Conservation (phyloP, 2,329 filamentous ascomycete genomes). For the Aureobasidium pullulans region DNA sequence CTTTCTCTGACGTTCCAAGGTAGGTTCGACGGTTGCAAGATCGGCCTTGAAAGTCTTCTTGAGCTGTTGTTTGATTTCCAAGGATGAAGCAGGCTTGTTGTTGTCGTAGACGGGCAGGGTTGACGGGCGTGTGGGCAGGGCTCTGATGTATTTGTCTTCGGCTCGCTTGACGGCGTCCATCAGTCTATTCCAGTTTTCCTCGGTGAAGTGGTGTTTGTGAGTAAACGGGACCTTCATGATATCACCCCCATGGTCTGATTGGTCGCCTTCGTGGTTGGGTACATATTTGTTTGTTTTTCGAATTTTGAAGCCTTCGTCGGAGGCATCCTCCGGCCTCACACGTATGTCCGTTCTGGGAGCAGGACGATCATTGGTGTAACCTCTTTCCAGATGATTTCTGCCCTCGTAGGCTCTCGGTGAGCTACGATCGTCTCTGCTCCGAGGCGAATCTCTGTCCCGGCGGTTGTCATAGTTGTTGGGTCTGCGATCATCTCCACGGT, state of each 20-base stretch:
- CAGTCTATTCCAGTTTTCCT: neutral
- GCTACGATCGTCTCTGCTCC: too few relatives aligned
- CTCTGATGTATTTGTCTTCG: neutral
- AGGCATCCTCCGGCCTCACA: neutral
- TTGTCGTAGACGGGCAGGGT: neutral
- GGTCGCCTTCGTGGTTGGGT: neutral
- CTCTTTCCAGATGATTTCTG: too few relatives aligned
- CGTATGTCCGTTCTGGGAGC: neutral
- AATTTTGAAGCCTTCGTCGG: neutral
- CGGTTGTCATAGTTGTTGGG: neutral
- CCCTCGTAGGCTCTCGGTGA: too few relatives aligned
- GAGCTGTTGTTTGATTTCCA: neutral
- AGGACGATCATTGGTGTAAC: neutral
- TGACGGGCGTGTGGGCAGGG: neutral
- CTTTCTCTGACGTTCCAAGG: neutral
- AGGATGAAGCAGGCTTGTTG: neutral
- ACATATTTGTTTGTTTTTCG: neutral
- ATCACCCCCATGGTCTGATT: neutral
- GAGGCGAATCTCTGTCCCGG: too few relatives aligned
- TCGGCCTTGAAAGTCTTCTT: conserved; percentile 2
- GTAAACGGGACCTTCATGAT: neutral
- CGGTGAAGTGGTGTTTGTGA: neutral
- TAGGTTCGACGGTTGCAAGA: neutral
- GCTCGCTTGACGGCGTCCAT: neutral
- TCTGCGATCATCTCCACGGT: neutral